These are phyloP conservation scores for Mycosarcoma maydis DNA, from an alignment of 1,284 basidiomycete species.

Conservation along the genomic window DNA sequence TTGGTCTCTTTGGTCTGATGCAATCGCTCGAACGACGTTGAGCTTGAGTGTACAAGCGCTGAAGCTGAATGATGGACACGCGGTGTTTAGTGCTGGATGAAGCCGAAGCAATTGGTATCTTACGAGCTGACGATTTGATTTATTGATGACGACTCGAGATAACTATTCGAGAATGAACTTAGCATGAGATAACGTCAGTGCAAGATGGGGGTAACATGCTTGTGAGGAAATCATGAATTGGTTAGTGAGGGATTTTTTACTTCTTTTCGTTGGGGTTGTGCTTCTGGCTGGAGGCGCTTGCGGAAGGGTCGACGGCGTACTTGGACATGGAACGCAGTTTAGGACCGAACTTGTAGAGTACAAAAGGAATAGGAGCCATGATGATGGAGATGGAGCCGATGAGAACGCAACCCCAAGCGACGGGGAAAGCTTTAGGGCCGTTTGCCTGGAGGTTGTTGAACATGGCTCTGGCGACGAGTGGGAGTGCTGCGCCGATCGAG, in stretches of 20 bases:
- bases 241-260: slow-evolving; percentile 3
- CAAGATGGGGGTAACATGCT: too few species aligned
- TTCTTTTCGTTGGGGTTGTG: slow-evolving; percentile 4
- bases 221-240: too few species aligned
- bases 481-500: slow-evolving; percentile 49
- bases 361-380: slow-evolving; percentile 48
- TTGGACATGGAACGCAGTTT: slow-evolving; percentile 48
- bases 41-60: too few species aligned
- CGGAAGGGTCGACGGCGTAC: slow-evolving; percentile 26
- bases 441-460: slow-evolving; percentile 53
- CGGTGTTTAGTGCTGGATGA: too few species aligned
- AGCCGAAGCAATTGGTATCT: too few species aligned
- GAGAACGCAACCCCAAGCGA: slow-evolving; percentile 51
- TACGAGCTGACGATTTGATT: too few species aligned
- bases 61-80: too few species aligned
- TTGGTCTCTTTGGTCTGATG: too few species aligned
- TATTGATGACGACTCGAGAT: too few species aligned
- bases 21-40: too few species aligned
- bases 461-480: slow-evolving; percentile 47
- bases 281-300: neutral
- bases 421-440: slow-evolving; percentile 50
- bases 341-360: slow-evolving; percentile 56
- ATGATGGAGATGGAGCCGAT: slow-evolving; percentile 51
- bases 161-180: too few species aligned
- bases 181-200: too few species aligned